These are phyloP conservation scores for Amanita pseudoporphyria DNA, from an alignment of 768 basidiomycete genomes.

Conservation along the genomic window DNA sequence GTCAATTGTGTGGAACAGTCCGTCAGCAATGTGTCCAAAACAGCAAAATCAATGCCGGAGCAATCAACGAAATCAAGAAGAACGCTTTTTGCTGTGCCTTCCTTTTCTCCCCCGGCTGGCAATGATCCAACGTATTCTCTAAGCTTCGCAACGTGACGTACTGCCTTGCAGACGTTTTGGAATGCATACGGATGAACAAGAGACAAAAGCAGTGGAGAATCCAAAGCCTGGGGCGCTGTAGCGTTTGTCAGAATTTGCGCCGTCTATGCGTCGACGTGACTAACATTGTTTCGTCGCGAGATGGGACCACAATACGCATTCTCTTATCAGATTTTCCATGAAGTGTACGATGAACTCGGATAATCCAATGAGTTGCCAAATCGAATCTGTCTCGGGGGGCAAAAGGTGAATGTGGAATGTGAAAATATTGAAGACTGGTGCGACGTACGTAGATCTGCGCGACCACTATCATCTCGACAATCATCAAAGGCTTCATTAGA, in stretches of 20 bases:
- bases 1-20: conserved; percentile 24
- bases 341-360: conserved; percentile 54
- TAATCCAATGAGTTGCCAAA: conserved; percentile 64
- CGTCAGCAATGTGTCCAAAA: conserved; percentile 37
- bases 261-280: conserved; percentile 6
- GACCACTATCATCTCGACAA: conserved; percentile 48
- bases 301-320: conserved; percentile 32
- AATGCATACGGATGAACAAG: conserved; percentile 54
- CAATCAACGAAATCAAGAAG: conserved; percentile 53
- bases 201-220: conserved; percentile 38
- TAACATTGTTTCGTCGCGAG: conserved; percentile 5
- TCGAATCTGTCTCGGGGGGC: conserved; percentile 37
- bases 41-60: conserved; percentile 54
- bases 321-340: conserved; percentile 51
- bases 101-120: conserved; percentile 48
- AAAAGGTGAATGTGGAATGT: conserved; percentile 1
- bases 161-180: conserved; percentile 36
- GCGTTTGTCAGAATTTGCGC: background rate
- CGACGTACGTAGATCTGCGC: conserved; percentile 47
- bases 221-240: conserved; percentile 1
- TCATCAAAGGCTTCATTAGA: conserved; percentile 58
- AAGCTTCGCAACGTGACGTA: conserved; percentile 51
- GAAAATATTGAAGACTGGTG: background rate
- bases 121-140: conserved; percentile 42
- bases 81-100: conserved; percentile 54